Percentiles rank a stretch among this genome's conserved stretches.
Conservation (phyloP, 2,329 filamentous ascomycete species). For the Camillea tinctor region DNA sequence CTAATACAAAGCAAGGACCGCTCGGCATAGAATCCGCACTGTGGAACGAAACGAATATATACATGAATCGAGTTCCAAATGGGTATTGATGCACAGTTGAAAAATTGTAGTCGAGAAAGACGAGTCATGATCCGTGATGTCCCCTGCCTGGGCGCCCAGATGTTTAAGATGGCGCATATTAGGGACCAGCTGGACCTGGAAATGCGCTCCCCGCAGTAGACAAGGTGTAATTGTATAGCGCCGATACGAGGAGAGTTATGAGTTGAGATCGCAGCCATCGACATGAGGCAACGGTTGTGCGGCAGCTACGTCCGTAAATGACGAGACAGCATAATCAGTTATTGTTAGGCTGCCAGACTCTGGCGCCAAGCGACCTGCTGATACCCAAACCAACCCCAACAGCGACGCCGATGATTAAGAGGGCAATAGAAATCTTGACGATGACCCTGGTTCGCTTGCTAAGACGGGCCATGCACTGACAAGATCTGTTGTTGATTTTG, state of each 20-base stretch:
- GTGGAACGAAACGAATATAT: constrained; percentile 17
- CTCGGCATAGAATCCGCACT: constrained; percentile 13
- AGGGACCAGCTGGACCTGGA: not conserved
- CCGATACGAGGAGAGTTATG: not conserved
- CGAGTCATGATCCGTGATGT: constrained; percentile 1
- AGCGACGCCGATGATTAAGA: constrained; percentile 53
- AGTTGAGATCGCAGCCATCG: no score
- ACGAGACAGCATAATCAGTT: constrained; percentile 13
- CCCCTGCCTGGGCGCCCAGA: no score
- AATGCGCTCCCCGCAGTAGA: not conserved
- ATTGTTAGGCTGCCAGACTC: constrained; percentile 50
- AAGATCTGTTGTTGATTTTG: constrained; percentile 49
- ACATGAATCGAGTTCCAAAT: constrained; percentile 20
- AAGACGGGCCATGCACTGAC: constrained; percentile 52
- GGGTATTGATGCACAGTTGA: constrained; percentile 22
- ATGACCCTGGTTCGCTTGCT: constrained; percentile 54
- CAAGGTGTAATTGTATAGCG: not conserved
- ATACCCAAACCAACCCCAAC: constrained; percentile 59
- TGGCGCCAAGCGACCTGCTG: constrained; percentile 59
- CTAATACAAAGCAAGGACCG: constrained; percentile 13
- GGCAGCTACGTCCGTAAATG: not conserved
- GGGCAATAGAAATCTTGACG: constrained; percentile 51
- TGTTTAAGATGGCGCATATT: not conserved
- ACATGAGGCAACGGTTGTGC: not conserved
- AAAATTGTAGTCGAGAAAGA: constrained; percentile 17